Evolutionary conservation across 192 early-diverging fungal species (phyloP), one percentile per base, ranked within the genome.

Genomic region (Coemansia umbellata): DNA sequence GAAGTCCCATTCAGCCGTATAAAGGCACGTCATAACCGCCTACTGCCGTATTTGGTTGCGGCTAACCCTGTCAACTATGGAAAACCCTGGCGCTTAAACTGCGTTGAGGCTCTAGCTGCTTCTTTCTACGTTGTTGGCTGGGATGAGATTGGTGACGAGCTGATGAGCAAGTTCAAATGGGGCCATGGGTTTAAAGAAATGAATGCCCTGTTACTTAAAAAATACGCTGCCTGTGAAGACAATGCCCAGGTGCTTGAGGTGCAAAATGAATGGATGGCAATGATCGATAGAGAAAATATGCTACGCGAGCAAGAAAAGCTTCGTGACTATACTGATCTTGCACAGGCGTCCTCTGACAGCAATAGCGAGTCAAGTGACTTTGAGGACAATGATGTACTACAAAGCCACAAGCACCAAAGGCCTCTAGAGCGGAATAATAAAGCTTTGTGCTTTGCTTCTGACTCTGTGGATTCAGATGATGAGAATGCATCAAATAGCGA

Each of bases 11-110:
- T 97, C 63, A 79, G 74, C 5, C 91, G 85, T 50, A 92, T 99
- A 35, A 81, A 82, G 36, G 82, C 88, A 1, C 83, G 82, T 47
- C 82, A 95, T 58, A 89, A 97, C 62, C 83, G 97, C 26, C 80
- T 97, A 32, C 84, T 99, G 36, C 97, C 97, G 1, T 97, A 92
- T 47, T 77, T 99, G 47, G 85, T 97, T 8, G 97, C 97, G 0
- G 87, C 94, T 3, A 99, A 99, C 60, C 92, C 93, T 4, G 93
- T 96, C 40, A 99, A 99, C 68, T 98, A 99, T 72, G 97, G 97
- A 19, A 85, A 84, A 49, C 94, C 95, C 15, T 93, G 86, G 85
- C 91, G 91, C 47, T 78, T 99, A 52, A 99, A 98, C 69, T 98
- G 94, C 74, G 97, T 86, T 13, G 97, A 99, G 66, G 97, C 97